These are phyloP conservation scores for Geranomyces michiganensis DNA, from an alignment of 192 early-diverging fungal genomes.

Conservation along the genomic window DNA sequence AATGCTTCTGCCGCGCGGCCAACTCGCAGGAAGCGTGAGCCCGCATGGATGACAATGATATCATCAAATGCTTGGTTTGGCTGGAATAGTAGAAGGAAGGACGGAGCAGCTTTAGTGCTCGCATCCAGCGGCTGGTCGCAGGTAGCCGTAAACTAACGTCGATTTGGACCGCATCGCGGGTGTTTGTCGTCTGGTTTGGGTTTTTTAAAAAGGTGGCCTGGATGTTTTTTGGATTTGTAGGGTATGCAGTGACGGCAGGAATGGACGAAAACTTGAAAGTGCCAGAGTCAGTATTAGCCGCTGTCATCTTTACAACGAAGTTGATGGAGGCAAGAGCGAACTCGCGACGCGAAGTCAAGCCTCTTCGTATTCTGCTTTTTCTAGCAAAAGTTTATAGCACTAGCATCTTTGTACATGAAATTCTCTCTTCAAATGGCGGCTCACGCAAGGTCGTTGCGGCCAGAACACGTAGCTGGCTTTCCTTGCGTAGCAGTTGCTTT, in stretches of 20 bases:
- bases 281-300: background rate
- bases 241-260: background rate
- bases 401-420: too few species aligned
- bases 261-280: slow-evolving; percentile 5
- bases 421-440: too few species aligned
- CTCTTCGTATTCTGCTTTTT: too few species aligned
- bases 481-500: too few species aligned
- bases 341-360: too few species aligned
- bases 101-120: too few species aligned
- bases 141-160: background rate
- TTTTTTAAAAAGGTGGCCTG: background rate
- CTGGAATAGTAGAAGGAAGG: slow-evolving; percentile 32
- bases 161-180: background rate
- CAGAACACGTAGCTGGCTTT: too few species aligned
- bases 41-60: slow-evolving; percentile 84
- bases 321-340: too few species aligned
- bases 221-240: slow-evolving; percentile 9
- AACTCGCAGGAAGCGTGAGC: slow-evolving; percentile 80
- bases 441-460: too few species aligned
- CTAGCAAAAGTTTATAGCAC: too few species aligned
- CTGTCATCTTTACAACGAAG: too few species aligned
- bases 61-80: slow-evolving; percentile 57
- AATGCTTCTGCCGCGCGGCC: slow-evolving; percentile 82
- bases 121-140: background rate
- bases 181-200: background rate